Evolutionary conservation across 2,329 filamentous ascomycete genomes (phyloP).

Genomic region (Acrodontium crateriforme): DNA sequence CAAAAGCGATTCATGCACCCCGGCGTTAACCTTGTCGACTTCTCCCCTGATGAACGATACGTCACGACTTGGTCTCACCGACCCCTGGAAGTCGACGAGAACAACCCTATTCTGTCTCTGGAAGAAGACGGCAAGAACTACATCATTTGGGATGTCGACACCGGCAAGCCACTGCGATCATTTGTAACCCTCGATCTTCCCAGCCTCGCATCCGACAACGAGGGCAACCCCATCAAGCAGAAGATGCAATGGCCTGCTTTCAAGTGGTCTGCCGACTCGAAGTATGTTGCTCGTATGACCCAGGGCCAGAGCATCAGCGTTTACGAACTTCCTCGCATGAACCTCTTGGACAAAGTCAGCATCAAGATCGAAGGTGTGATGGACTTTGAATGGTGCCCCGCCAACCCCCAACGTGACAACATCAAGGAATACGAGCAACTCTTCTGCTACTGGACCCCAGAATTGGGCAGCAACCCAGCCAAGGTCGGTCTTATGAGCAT

Average conservation of each 20-base stretch:
- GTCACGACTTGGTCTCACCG: conserved; percentile 93
- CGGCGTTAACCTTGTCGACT: conserved; percentile 89
- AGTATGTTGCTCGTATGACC: conserved; percentile 86
- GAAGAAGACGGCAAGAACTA: conserved; percentile 99
- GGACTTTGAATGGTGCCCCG: conserved; percentile 96
- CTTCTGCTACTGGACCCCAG: conserved; percentile 96
- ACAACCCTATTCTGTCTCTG: conserved; percentile 56
- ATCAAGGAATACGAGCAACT: conserved; percentile 90
- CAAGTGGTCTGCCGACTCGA: conserved; percentile 98
- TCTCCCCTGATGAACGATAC: conserved; percentile 86
- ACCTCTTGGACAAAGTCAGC: conserved; percentile 73
- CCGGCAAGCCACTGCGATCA: conserved; percentile 76
- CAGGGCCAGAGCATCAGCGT: conserved; percentile 81
- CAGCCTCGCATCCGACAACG: conserved; percentile 43
- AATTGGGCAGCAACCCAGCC: conserved; percentile 93
- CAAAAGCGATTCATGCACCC: conserved; percentile 91
- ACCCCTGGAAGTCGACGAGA: conserved; percentile 83
- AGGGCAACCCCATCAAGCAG: conserved; percentile 59
- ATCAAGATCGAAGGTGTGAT: conserved; percentile 94
- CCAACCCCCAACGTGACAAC: conserved; percentile 65
- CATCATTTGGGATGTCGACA: conserved; percentile 93
- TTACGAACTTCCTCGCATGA: conserved; percentile 82
- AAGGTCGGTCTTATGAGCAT: conserved; percentile 95
- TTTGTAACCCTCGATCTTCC: conserved; percentile 82
- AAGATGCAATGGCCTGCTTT: conserved; percentile 98